Conservation (phyloP, 2,329 filamentous ascomycete species). For the Trichophyton schoenleinii region DNA sequence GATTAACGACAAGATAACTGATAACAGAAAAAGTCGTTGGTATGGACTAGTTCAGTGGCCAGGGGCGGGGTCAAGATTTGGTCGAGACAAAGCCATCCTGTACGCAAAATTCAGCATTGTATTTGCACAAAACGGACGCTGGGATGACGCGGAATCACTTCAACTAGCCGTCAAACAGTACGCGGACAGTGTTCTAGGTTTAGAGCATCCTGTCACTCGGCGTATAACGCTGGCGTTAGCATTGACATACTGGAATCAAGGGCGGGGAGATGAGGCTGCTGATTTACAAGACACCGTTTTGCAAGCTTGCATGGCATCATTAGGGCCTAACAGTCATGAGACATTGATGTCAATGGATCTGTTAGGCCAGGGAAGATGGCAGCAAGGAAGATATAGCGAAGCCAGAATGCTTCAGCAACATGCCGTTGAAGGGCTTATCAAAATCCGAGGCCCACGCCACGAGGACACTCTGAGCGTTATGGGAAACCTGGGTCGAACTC, state of each 20-base stretch:
- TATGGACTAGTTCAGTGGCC: slow-evolving; percentile 4
- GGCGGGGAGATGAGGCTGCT: slow-evolving; percentile 11
- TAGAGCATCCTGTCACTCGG: slow-evolving; percentile 5
- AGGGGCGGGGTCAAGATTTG: not conserved
- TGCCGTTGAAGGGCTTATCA: slow-evolving; percentile 14
- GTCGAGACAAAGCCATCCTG: not conserved
- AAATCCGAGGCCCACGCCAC: slow-evolving; percentile 23
- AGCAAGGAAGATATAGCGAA: slow-evolving; percentile 7
- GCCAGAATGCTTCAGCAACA: slow-evolving; percentile 13
- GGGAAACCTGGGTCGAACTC: slow-evolving; percentile 19
- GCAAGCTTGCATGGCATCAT: slow-evolving; percentile 5
- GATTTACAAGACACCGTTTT: slow-evolving; percentile 12
- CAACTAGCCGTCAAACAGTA: slow-evolving; percentile 8
- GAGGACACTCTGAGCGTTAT: slow-evolving; percentile 25
- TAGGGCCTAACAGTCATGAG: slow-evolving; percentile 17
- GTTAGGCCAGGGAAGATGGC: slow-evolving; percentile 14
- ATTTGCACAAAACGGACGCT: slow-evolving; percentile 5
- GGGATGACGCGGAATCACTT: slow-evolving; percentile 9
- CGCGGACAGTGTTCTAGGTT: slow-evolving; percentile 6
- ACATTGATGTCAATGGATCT: slow-evolving; percentile 23
- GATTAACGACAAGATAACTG: not conserved
- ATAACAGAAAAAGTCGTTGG: not conserved
- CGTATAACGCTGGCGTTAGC: slow-evolving; percentile 13
- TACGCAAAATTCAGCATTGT: slow-evolving; percentile 9
- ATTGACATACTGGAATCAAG: slow-evolving; percentile 8